Evolutionary conservation across 2,329 filamentous ascomycete genomes (phyloP).

Genomic region (Herpomyces periplanetae): DNA sequence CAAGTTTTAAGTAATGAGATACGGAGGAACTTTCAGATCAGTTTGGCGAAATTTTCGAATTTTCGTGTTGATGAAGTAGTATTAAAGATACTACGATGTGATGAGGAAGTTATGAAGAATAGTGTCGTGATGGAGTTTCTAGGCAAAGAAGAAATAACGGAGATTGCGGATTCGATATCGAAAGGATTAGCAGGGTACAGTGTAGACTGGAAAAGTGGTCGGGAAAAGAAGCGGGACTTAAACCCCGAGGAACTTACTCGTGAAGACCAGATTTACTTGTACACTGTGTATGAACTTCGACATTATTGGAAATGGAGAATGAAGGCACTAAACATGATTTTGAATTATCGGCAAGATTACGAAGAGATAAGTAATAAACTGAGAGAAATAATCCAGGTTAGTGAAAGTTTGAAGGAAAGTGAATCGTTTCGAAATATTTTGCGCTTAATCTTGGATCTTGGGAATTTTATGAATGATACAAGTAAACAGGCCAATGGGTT

Average conservation of each 20-base stretch:
- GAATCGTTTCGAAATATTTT: slow-evolving; percentile 83
- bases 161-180: slow-evolving; percentile 50
- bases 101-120: slow-evolving; percentile 54
- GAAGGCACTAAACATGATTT: slow-evolving; percentile 48
- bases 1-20: slow-evolving; percentile 73
- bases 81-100: slow-evolving; percentile 80
- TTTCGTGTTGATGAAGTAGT: slow-evolving; percentile 45
- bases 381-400: slow-evolving; percentile 44
- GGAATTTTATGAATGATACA: slow-evolving; percentile 98
- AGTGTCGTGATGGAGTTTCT: slow-evolving; percentile 82
- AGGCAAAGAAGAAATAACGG: slow-evolving; percentile 65
- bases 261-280: slow-evolving; percentile 79
- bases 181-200: slow-evolving; percentile 84
- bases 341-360: slow-evolving; percentile 52
- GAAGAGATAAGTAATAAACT: slow-evolving; percentile 61
- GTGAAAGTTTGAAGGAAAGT: slow-evolving; percentile 59
- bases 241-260: slow-evolving; percentile 60
- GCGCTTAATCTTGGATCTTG: slow-evolving; percentile 77
- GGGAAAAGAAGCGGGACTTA: slow-evolving; percentile 39
- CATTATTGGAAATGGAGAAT: slow-evolving; percentile 98
- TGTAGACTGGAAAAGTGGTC: slow-evolving; percentile 74
- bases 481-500: slow-evolving; percentile 95
- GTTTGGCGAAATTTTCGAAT: slow-evolving; percentile 67
- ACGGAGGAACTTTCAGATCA: slow-evolving; percentile 64
- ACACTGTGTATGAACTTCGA: slow-evolving; percentile 66